A percentile compares a stretch with the other conserved stretches of the same genome.
Evolutionary conservation across 345 rosid genomes (phyloP).

Genomic region (Eucalyptus erythrocorys): DNA sequence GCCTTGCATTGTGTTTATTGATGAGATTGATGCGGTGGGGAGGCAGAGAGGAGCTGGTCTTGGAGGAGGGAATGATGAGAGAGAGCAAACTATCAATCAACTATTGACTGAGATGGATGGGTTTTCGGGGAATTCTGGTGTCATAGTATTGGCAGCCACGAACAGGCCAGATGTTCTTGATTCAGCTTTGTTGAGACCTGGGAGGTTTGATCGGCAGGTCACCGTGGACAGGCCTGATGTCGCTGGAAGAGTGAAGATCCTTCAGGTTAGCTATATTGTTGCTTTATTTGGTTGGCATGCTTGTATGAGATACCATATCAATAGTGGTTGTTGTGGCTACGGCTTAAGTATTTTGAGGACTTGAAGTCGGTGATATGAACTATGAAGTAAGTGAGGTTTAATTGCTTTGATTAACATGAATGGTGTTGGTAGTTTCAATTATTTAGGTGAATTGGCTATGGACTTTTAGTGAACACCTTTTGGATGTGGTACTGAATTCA

Average conservation of each 20-base stretch:
- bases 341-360: background rate
- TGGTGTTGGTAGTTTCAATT: background rate
- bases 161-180: slow-evolving; percentile 15
- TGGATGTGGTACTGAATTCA: background rate
- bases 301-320: background rate
- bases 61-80: slow-evolving; percentile 13
- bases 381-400: background rate
- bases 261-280: background rate
- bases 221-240: slow-evolving; percentile 17
- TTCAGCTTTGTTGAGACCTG: slow-evolving; percentile 24
- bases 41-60: slow-evolving; percentile 19
- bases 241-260: slow-evolving; percentile 13
- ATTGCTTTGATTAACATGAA: background rate
- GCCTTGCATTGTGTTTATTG: slow-evolving; percentile 27
- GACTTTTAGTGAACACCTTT: background rate
- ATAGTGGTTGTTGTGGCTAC: background rate
- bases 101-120: slow-evolving; percentile 33
- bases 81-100: slow-evolving; percentile 27
- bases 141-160: slow-evolving; percentile 8
- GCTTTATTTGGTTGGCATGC: background rate
- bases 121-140: slow-evolving; percentile 20
- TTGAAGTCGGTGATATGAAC: background rate
- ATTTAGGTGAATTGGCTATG: background rate
- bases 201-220: slow-evolving; percentile 24
- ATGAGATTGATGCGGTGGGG: slow-evolving; percentile 22